Conservation (phyloP, 176 grass and related monocot genomes). For the Oryza officinalis region DNA sequence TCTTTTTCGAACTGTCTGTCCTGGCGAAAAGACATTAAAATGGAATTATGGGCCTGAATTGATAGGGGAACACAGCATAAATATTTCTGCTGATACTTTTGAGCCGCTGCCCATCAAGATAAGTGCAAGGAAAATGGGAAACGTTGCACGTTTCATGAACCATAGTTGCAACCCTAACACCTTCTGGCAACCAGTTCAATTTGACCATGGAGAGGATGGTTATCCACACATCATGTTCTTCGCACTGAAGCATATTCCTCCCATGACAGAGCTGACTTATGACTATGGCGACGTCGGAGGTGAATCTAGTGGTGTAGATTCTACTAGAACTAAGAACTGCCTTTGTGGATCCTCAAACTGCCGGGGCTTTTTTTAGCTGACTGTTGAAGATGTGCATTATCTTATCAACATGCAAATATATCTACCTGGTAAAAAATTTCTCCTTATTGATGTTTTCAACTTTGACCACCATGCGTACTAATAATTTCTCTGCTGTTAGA, state of each 20-base stretch:
- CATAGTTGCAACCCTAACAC: constrained; percentile 83
- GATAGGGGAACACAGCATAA: constrained; percentile 55
- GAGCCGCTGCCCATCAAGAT: constrained; percentile 72
- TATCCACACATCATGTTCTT: constrained; percentile 94
- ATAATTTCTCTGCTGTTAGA: background rate
- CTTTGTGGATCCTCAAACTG: constrained; percentile 75
- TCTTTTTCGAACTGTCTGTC: constrained; percentile 58
- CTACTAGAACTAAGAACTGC: constrained; percentile 65
- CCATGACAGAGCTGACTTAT: constrained; percentile 88
- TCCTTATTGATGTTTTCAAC: background rate
- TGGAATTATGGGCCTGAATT: constrained; percentile 87
- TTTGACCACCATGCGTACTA: background rate
- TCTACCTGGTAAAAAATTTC: constrained; percentile 25
- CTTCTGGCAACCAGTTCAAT: constrained; percentile 87
- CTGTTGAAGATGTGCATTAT: constrained; percentile 29
- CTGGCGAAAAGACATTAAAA: constrained; percentile 70
- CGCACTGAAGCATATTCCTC: constrained; percentile 91
- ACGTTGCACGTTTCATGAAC: constrained; percentile 86
- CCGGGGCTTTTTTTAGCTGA: constrained; percentile 63
- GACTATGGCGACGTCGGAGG: constrained; percentile 65
- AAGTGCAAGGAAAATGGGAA: constrained; percentile 81
- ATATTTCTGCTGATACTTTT: constrained; percentile 51
- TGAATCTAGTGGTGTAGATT: constrained; percentile 34
- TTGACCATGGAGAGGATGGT: constrained; percentile 71
- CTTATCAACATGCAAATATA: constrained; percentile 17